Evolutionary conservation across 345 rosid genomes (phyloP).

Genomic region (Leavenworthia alabamica): DNA sequence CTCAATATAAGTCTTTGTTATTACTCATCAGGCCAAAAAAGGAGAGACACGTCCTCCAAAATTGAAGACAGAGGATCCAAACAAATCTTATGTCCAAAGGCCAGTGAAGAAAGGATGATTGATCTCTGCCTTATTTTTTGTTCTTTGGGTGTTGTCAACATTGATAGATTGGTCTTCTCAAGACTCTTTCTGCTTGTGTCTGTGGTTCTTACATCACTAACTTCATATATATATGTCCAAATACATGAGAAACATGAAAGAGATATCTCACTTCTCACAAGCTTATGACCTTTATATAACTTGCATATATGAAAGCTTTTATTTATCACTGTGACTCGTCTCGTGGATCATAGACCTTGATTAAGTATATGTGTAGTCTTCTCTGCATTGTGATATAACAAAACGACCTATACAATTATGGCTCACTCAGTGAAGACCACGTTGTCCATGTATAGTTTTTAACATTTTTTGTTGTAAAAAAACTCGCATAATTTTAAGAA

Average conservation of each 20-base stretch:
- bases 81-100: slow-evolving; percentile 90
- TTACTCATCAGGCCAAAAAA: slow-evolving; percentile 57
- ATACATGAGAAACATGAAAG: neutral
- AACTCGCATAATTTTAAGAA: no score
- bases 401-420: no score
- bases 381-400: no score
- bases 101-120: slow-evolving; percentile 86
- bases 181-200: neutral
- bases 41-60: slow-evolving; percentile 93
- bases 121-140: slow-evolving; percentile 11
- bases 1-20: neutral
- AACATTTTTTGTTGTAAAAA: no score
- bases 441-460: neutral
- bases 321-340: no score
- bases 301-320: no score
- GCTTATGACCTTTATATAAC: no score
- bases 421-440: no score
- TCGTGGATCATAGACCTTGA: no score
- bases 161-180: slow-evolving; percentile 16
- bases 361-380: no score
- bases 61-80: slow-evolving; percentile 97
- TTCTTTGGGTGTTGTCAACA: slow-evolving; percentile 7
- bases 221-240: slow-evolving; percentile 10
- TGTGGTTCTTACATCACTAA: slow-evolving; percentile 13
- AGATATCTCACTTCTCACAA: neutral